Evolutionary conservation across 768 basidiomycete genomes (phyloP), one percentile per base, ranked within the genome.

Genomic region (Tulasnella sp.): DNA sequence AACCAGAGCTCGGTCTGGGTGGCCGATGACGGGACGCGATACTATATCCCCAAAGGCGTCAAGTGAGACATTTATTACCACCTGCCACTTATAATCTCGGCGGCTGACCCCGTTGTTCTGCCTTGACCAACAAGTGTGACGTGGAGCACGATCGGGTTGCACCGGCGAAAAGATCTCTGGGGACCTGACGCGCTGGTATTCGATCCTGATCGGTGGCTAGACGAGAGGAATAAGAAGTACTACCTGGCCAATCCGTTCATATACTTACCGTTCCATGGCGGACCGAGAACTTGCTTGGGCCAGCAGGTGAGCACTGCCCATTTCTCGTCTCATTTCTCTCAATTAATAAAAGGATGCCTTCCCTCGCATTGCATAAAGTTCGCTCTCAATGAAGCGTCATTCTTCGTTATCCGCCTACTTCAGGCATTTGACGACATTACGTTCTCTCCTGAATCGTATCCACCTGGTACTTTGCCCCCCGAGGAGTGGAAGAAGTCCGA

Each of bases 181-280:
- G 94, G 94, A 3, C 83, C 87, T 0, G 93, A 95, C 81, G 93
- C 94, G 0, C 89, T 93, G 83, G 88, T 88, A n/a, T 96, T 95
- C 84, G 90, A 93, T 79, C 93, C 93, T 8, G 92, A 93, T 44
- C 89, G 94, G 58, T 96, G 94, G 94, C 86, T 94, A 7, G 89
- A 93, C 60, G 86, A 88, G 3, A 87, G 84, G 78, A 90, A 89
- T 82, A 50, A 69, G 31, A 75, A 72, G 16, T 77, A 82, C 44
- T 54, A 73, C n/a, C 80, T 80, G 34, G 79, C 78, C 28, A 76
- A 79, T 48, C 92, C 93, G 2, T 89, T 90, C 81, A 93, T 93
- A 88, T 94, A 89, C 85, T 88, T 90, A 24, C 93, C 93, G 18
- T 94, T 94, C 84, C 93, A 92, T 83, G 91, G 90, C 42, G 93